Conservation (phyloP, 495 filamentous ascomycete species). For the Xylaria nigripes region DNA sequence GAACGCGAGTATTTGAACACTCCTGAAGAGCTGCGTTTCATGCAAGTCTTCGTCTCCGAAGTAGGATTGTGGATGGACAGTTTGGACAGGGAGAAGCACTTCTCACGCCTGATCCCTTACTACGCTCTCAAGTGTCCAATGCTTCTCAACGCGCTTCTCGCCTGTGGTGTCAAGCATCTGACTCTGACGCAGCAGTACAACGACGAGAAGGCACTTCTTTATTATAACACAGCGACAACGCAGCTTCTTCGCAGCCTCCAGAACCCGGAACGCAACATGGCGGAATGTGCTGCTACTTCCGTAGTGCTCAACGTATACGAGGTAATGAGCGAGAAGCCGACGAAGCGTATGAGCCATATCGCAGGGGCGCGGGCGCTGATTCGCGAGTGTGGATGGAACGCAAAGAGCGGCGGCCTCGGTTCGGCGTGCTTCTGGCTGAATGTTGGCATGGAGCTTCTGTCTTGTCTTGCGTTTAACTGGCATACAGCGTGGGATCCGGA, state of each 20-base stretch:
- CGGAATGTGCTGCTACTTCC: conserved; percentile 82
- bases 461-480: conserved; percentile 83
- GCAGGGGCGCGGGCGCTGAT: conserved; percentile 80
- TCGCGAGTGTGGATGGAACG: conserved; percentile 86
- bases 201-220: conserved; percentile 69
- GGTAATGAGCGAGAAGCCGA: conserved; percentile 70
- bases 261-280: conserved; percentile 73
- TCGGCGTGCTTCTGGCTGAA: conserved; percentile 94
- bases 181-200: conserved; percentile 62
- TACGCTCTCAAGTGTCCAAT: conserved; percentile 76
- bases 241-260: conserved; percentile 65
- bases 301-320: conserved; percentile 88
- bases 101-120: conserved; percentile 72
- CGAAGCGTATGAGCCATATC: conserved; percentile 78
- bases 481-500: conserved; percentile 85
- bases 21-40: conserved; percentile 69
- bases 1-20: conserved; percentile 53
- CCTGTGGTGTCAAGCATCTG: conserved; percentile 80
- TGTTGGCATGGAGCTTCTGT: conserved; percentile 80
- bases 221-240: conserved; percentile 75
- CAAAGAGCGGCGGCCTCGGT: conserved; percentile 68
- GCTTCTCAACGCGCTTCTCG: conserved; percentile 84
- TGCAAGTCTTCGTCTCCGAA: conserved; percentile 88
- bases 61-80: conserved; percentile 93
- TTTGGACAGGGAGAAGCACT: conserved; percentile 82